A percentile compares a stretch with the other conserved stretches of the same genome.
phyloP scores from a whole-genome alignment of 1,139 yeast species.

The Yamadazyma kanchanaburiensis region DNA sequence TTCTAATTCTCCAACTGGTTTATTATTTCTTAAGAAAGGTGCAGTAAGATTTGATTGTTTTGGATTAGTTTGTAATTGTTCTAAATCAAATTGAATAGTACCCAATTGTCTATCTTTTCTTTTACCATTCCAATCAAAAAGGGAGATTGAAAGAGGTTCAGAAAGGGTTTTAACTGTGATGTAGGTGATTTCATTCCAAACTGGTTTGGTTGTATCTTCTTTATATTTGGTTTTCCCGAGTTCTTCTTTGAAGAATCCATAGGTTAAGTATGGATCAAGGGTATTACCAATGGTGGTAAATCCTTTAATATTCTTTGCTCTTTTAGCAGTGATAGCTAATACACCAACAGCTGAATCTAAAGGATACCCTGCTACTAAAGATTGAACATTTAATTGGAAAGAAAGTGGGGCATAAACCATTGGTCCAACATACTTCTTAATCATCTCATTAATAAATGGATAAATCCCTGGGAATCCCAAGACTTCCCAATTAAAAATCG shows the following conservation, averaged over 20 bases:
- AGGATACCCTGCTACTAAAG: slow-evolving; percentile 81
- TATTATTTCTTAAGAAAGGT: slow-evolving; percentile 72
- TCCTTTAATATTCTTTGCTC: slow-evolving; percentile 67
- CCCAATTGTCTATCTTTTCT: slow-evolving; percentile 85
- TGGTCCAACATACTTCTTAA: slow-evolving; percentile 83
- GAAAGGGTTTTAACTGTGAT: slow-evolving; percentile 71
- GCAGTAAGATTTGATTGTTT: slow-evolving; percentile 51
- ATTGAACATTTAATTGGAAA: slow-evolving; percentile 88
- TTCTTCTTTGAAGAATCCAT: slow-evolving; percentile 56
- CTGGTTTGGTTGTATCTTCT: slow-evolving; percentile 64
- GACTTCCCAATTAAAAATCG: slow-evolving; percentile 82
- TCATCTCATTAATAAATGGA: slow-evolving; percentile 79
- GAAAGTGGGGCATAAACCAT: slow-evolving; percentile 85
- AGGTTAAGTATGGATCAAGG: slow-evolving; percentile 84
- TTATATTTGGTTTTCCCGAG: slow-evolving; percentile 67
- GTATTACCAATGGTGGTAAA: slow-evolving; percentile 72
- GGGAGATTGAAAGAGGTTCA: slow-evolving; percentile 71
- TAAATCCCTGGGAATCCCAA: slow-evolving; percentile 82
- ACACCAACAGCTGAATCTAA: slow-evolving; percentile 85
- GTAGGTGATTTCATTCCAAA: slow-evolving; percentile 77
- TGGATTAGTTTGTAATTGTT: slow-evolving; percentile 54
- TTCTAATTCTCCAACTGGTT: slow-evolving; percentile 69
- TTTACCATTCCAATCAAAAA: slow-evolving; percentile 71
- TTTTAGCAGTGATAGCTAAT: slow-evolving; percentile 61
- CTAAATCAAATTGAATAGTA: slow-evolving; percentile 70